Evolutionary conservation across 2,329 filamentous ascomycete genomes (phyloP).

Genomic region (Bimuria novae-zelandiae): DNA sequence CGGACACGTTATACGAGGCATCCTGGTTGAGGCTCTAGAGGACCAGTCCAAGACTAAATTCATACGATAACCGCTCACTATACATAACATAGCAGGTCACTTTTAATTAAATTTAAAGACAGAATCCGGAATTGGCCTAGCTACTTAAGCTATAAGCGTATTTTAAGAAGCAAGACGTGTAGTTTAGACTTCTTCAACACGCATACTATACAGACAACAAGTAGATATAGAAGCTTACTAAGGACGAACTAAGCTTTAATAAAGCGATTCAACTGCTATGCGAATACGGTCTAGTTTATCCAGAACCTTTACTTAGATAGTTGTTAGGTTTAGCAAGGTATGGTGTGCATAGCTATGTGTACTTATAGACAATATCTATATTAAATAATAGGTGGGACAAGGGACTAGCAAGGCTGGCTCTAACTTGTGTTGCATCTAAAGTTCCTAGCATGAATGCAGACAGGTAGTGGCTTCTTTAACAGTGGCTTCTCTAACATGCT

Average conservation of each 20-base stretch:
- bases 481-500: slow-evolving; percentile 22
- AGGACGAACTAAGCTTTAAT: slow-evolving; percentile 33
- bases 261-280: slow-evolving; percentile 34
- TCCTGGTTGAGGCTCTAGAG: slow-evolving; percentile 24
- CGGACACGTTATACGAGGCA: slow-evolving; percentile 45
- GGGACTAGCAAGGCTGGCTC: slow-evolving; percentile 16
- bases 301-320: slow-evolving; percentile 13
- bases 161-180: slow-evolving; percentile 49
- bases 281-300: slow-evolving; percentile 35
- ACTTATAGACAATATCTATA: slow-evolving; percentile 37
- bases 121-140: slow-evolving; percentile 18
- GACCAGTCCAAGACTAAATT: slow-evolving; percentile 17
- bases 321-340: slow-evolving; percentile 29
- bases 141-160: slow-evolving; percentile 23
- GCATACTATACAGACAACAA: slow-evolving; percentile 10
- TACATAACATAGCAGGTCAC: slow-evolving; percentile 23
- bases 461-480: slow-evolving; percentile 23
- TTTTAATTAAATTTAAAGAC: slow-evolving; percentile 16
- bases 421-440: slow-evolving; percentile 20
- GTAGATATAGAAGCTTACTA: slow-evolving; percentile 32
- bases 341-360: slow-evolving; percentile 43
- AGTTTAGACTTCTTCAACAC: slow-evolving; percentile 49
- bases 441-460: slow-evolving; percentile 15
- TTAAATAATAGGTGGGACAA: slow-evolving; percentile 28
- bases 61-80: slow-evolving; percentile 29